Evolutionary conservation across 2,329 filamentous ascomycete species (phyloP), one percentile per base, ranked within the genome.

Genomic region (Lachnellula cervina): DNA sequence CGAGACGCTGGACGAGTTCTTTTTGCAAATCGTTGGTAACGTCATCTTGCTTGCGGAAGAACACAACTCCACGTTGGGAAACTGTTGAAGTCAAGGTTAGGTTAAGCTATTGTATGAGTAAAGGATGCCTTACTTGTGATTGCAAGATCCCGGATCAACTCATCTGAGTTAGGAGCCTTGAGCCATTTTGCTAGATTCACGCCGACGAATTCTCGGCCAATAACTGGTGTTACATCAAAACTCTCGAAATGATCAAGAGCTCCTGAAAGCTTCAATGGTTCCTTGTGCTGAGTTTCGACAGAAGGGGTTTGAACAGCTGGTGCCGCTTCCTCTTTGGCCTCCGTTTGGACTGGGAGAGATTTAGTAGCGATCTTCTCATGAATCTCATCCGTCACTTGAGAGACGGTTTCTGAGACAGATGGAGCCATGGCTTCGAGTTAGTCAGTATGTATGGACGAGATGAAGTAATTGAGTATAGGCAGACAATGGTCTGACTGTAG

Each of bases 31-130:
- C 80, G 65, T 86, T 79, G 60, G 77, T 78, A 38, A 88, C 70
- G 37, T 75, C 73, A 65, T 86, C 75, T 60, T 89, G 86, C 32
- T 80, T 77, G 19, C 84, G 80, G 72, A 89, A 87, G 73, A 88
- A 87, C 34, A 88, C 84, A 3, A 89, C 86, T 9, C 85, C 85
- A 0, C 86, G 80, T 57, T 82, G 80, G 1, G 85, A 88, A 61
- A 89, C 84, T 87, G 21, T 21, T 21, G 21, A 4, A 32, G 5
- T 19, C 2, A 32, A 32, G 46, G 35, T 59, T 48, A 53, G 4
- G 21, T 21, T 21, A 21, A 21, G 21, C 4, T 21, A 21, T 21
- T 21, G 49, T 37, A 8, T 1, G 14, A 48, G 45, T 53, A 55
- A 53, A 32, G 2, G 5, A n/a, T 8, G 0, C 72, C 56, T 48